Percentiles rank a stretch among this genome's conserved stretches.
phyloP scores from a whole-genome alignment of 2,329 filamentous ascomycete species.

The Aureobasidium sp. region DNA sequence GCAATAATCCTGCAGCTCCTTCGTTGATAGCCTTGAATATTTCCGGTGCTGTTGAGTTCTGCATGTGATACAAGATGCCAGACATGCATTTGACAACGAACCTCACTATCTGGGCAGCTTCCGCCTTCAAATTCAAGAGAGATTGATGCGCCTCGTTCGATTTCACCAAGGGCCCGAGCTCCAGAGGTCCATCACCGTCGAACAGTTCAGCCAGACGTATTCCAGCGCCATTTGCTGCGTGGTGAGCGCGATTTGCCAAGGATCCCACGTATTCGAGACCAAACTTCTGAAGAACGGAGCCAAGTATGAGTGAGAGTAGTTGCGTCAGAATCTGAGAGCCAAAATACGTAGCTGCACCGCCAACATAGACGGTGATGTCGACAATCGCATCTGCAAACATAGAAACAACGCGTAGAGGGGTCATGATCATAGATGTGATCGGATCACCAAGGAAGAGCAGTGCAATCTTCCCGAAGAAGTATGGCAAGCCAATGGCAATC shows the following conservation, averaged over 20 bases:
- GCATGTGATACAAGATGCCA: not conserved
- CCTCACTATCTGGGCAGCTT: not conserved
- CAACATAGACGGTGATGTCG: constrained; percentile 59
- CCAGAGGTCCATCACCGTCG: not conserved
- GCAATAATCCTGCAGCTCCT: not conserved
- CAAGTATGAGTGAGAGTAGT: not conserved
- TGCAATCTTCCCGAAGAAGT: constrained; percentile 79
- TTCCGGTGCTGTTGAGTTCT: not conserved
- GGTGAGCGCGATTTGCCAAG: not conserved
- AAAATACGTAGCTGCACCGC: constrained; percentile 22
- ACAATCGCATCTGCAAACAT: constrained; percentile 69
- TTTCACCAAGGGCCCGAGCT: constrained; percentile 8
- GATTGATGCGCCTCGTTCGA: constrained; percentile 15
- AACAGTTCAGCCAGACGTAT: not conserved
- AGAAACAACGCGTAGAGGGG: constrained; percentile 64
- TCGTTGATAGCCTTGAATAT: not conserved
- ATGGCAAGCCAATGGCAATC: constrained; percentile 79
- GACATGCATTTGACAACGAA: not conserved
- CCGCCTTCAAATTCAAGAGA: constrained; percentile 6
- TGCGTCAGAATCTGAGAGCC: not conserved
- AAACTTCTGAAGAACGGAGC: not conserved
- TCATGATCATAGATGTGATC: constrained; percentile 52
- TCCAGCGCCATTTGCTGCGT: not conserved
- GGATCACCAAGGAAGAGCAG: constrained; percentile 75
- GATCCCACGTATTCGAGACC: not conserved